Base-by-base conservation (phyloP, 163 green algal genomes). In the Chloromonas sp. region DNA sequence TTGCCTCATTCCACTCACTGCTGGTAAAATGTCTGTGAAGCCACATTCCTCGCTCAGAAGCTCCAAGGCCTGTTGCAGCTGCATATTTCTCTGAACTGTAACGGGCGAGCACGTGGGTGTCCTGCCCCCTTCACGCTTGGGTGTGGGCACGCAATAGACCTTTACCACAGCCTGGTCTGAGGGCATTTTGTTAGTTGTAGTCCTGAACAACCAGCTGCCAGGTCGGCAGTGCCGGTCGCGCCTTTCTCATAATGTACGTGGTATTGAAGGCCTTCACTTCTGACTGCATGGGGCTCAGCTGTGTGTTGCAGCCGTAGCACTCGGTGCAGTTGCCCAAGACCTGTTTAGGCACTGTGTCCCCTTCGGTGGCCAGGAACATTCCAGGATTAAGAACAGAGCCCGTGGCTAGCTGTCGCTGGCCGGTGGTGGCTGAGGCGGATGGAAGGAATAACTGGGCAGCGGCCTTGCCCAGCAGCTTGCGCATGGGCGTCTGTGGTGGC, bases 291-390 rank as follows among this genome's bases (percentile, higher is more conserved):
- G 3, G 58, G 2, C 1, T 76, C 15, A 89, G 76, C 57, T 89
- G 62, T 0, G 86, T 87, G 84, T 86, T 85, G 77, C 86, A 91
- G 74, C 88, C 88, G 70, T 86, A 86, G 82, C 88, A 91, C 58
- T 81, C 70, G 0, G 82, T 89, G 79, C 88, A 91, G 83, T 89
- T 91, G 11, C 79, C 84, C 62, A 86, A 85, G 0, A 5, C 15
- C 1, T 59, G 71, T 62, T 91, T 91, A 14, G 61, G 60, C 2
- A 74, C 71, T 1, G 78, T 84, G n/a, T 89, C 87, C 0, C 15
- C 60, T n/a, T 79, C 57, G 15, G 62, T 84, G 81, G 81, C 61
- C n/a, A 79, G 61, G 61, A 71, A 76, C 60, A 83, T 57, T 59
- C 1, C 8, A 14, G 60, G 60, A 1, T 71, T 71, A 1, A 76